Evolutionary conservation across 208 protist species (phyloP).

Genomic region (Crithidia bombi): DNA sequence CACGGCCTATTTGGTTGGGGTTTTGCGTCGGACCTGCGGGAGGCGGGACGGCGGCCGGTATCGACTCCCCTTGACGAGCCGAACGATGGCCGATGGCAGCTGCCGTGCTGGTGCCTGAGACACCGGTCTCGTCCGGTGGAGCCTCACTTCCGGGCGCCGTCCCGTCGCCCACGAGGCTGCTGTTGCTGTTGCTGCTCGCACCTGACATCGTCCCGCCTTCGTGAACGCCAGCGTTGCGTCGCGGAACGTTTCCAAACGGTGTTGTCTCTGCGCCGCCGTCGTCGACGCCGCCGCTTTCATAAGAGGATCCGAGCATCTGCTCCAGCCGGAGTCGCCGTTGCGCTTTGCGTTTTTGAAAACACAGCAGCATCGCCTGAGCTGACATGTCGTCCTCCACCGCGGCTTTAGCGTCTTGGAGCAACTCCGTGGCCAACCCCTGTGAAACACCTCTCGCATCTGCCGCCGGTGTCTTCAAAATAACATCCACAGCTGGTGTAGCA

Average conservation of each 20-base stretch:
- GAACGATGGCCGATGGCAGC: neutral
- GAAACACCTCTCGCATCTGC: no score
- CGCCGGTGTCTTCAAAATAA: no score
- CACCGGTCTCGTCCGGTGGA: neutral
- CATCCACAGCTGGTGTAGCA: no score
- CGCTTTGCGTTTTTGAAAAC: conserved; percentile 38
- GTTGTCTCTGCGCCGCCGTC: neutral
- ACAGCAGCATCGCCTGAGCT: conserved; percentile 32
- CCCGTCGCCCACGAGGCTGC: neutral
- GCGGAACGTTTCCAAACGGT: neutral
- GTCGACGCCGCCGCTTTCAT: conserved; percentile 4
- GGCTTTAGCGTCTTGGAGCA: neutral
- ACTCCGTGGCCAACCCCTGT: neutral
- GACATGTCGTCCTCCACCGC: conserved; percentile 23
- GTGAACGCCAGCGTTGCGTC: neutral
- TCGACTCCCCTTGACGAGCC: neutral
- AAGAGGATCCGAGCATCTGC: conserved; percentile 24
- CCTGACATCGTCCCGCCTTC: neutral
- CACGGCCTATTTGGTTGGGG: conserved; percentile 86
- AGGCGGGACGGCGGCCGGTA: neutral
- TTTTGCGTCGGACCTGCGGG: conserved; percentile 35
- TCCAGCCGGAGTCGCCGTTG: conserved; percentile 45
- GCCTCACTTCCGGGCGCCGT: neutral
- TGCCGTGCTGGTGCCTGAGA: neutral
- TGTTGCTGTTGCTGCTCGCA: conserved; percentile 2